These are phyloP conservation scores for Saksenaea vasiformis DNA, from an alignment of 371 early-diverging fungal genomes.

Conservation along the genomic window DNA sequence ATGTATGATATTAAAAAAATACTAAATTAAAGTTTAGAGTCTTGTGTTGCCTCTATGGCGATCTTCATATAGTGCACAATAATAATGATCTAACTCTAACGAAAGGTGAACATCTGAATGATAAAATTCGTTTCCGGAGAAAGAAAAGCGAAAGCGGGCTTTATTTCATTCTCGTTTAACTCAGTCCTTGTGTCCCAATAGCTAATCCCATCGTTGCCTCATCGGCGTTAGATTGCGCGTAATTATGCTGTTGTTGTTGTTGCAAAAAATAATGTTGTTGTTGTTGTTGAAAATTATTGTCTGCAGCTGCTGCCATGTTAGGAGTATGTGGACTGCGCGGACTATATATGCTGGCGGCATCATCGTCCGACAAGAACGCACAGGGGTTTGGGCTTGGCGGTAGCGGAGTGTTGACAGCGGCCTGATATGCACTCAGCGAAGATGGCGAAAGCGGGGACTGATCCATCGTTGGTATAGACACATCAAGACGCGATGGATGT, in stretches of 20 bases:
- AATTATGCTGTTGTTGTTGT: constrained; percentile 1
- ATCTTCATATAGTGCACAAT: too few species aligned
- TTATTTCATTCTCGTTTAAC: background rate
- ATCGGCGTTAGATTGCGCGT: background rate
- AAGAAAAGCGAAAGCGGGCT: background rate
- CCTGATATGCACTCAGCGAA: constrained; percentile 14
- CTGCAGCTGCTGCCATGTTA: background rate
- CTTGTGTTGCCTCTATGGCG: too few species aligned
- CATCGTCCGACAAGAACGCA: constrained; percentile 24
- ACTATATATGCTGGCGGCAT: constrained; percentile 16
- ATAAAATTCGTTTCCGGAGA: too few species aligned
- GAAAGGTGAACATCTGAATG: too few species aligned
- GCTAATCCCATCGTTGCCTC: background rate
- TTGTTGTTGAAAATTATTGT: background rate
- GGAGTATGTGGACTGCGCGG: constrained; percentile 23
- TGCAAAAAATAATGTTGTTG: background rate
- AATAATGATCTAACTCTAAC: too few species aligned
- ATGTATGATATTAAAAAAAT: too few species aligned
- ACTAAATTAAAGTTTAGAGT: too few species aligned
- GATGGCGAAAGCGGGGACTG: constrained; percentile 14
- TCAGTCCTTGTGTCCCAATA: background rate
- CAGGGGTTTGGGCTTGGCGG: constrained; percentile 27
- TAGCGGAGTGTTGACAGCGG: constrained; percentile 20
- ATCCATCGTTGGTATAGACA: constrained; percentile 1
- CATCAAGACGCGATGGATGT: constrained; percentile 3